Conservation (phyloP, 805 yeast species). For the Pichia scutulata region DNA sequence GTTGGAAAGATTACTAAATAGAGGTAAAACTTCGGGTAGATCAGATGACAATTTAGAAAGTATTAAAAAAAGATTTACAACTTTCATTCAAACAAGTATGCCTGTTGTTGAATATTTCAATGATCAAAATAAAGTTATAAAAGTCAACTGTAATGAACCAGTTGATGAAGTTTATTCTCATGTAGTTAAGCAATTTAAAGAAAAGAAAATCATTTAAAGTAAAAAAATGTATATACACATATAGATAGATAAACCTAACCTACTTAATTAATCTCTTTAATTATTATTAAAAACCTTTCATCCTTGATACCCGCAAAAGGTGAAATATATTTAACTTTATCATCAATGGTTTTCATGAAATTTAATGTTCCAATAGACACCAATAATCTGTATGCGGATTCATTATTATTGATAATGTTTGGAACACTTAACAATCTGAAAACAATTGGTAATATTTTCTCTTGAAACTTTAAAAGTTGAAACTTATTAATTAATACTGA, state of each 20-base stretch:
- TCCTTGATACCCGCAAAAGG: slow-evolving; percentile 8
- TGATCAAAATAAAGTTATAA: slow-evolving; percentile 65
- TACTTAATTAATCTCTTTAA: slow-evolving; percentile 14
- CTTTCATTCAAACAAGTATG: slow-evolving; percentile 82
- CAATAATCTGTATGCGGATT: slow-evolving; percentile 58
- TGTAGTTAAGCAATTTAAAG: slow-evolving; percentile 60
- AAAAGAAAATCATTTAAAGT: slow-evolving; percentile 25
- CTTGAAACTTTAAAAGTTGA: slow-evolving; percentile 17
- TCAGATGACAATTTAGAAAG: slow-evolving; percentile 88
- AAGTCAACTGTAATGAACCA: slow-evolving; percentile 68
- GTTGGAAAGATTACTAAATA: slow-evolving; percentile 75
- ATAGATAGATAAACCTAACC: no score
- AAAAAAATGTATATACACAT: background rate
- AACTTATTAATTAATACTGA: slow-evolving; percentile 31
- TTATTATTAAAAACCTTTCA: slow-evolving; percentile 17
- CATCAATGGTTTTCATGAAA: slow-evolving; percentile 14
- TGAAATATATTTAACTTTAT: slow-evolving; percentile 3
- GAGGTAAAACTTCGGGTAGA: slow-evolving; percentile 95
- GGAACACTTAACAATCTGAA: slow-evolving; percentile 9
- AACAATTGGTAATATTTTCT: slow-evolving; percentile 5
- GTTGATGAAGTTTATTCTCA: slow-evolving; percentile 69
- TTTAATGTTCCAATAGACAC: slow-evolving; percentile 58
- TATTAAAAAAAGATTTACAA: slow-evolving; percentile 80
- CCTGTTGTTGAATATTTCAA: slow-evolving; percentile 88
- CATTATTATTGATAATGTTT: slow-evolving; percentile 35